Evolutionary conservation across 441 rosid genomes (phyloP).

Genomic region (Euphorbia neoarborescens): DNA sequence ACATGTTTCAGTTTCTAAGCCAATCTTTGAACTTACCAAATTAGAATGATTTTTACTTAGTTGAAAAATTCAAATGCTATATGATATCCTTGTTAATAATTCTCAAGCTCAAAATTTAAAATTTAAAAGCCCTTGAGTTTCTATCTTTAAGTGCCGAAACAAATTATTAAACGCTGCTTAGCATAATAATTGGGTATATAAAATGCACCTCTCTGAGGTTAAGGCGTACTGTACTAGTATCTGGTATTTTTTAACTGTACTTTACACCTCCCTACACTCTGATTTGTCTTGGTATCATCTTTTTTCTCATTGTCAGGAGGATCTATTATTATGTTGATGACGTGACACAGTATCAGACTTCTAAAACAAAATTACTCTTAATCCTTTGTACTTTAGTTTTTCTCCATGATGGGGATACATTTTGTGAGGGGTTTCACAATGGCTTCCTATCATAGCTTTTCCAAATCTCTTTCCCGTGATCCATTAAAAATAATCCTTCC

Average conservation of each 20-base stretch:
- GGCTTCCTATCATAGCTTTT: background rate
- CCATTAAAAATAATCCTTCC: background rate
- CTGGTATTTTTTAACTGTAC: background rate
- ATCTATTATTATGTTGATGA: too few relatives aligned
- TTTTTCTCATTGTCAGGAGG: too few relatives aligned
- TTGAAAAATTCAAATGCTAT: background rate
- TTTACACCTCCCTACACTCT: background rate
- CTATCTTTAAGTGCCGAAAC: background rate
- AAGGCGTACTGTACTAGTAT: background rate
- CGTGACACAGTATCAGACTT: too few relatives aligned
- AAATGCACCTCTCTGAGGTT: background rate
- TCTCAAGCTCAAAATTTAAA: background rate
- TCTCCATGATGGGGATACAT: background rate
- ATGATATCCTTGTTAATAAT: background rate
- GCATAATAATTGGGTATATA: background rate
- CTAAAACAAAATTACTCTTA: too few relatives aligned
- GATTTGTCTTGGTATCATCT: background rate
- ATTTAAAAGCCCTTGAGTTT: too few relatives aligned
- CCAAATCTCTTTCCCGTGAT: background rate
- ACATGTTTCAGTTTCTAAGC: background rate
- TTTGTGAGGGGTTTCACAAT: background rate
- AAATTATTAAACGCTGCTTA: too few relatives aligned
- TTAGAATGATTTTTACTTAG: background rate
- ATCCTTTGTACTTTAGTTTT: too few relatives aligned
- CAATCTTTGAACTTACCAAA: background rate